These are phyloP conservation scores for Torulaspora delbrueckii DNA, from an alignment of 805 yeast genomes.

Conservation along the genomic window DNA sequence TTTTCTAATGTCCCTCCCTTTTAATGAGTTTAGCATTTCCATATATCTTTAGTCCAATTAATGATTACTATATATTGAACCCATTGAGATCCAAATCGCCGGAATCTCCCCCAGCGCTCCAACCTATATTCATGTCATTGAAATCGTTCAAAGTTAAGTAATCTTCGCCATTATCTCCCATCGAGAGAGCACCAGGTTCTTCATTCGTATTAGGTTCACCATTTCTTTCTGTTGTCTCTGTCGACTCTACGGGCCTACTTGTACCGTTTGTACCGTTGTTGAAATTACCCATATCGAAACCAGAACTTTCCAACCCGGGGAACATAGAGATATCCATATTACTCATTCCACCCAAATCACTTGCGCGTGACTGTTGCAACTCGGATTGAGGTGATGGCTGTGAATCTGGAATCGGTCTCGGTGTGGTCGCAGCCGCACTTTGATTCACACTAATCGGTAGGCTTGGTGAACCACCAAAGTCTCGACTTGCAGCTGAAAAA, in stretches of 20 bases:
- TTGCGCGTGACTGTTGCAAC: slow-evolving; percentile 11
- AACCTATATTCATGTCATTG: slow-evolving; percentile 35
- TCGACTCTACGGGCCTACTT: neutral
- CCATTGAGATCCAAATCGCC: slow-evolving; percentile 29
- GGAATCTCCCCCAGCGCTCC: slow-evolving; percentile 30
- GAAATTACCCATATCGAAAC: slow-evolving; percentile 25
- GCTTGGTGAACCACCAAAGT: slow-evolving; percentile 3
- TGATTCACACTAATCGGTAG: neutral
- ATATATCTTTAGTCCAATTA: neutral
- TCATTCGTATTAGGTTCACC: slow-evolving; percentile 8
- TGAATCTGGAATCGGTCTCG: neutral
- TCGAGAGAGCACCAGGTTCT: slow-evolving; percentile 9
- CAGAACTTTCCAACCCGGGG: slow-evolving; percentile 32
- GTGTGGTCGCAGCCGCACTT: slow-evolving; percentile 5
- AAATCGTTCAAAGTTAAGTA: slow-evolving; percentile 35
- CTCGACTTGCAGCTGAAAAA: slow-evolving; percentile 5
- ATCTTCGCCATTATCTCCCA: slow-evolving; percentile 26
- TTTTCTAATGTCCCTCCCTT: slow-evolving; percentile 1
- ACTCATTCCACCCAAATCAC: slow-evolving; percentile 23
- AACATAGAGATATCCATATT: slow-evolving; percentile 32
- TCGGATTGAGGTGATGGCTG: slow-evolving; percentile 1
- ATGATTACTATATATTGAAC: slow-evolving; percentile 20
- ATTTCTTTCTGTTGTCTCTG: slow-evolving; percentile 3
- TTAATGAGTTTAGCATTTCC: slow-evolving; percentile 5
- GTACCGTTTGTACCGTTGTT: neutral